Base-by-base conservation (phyloP, 768 basidiomycete species). In the Lanmaoa rubissima region DNA sequence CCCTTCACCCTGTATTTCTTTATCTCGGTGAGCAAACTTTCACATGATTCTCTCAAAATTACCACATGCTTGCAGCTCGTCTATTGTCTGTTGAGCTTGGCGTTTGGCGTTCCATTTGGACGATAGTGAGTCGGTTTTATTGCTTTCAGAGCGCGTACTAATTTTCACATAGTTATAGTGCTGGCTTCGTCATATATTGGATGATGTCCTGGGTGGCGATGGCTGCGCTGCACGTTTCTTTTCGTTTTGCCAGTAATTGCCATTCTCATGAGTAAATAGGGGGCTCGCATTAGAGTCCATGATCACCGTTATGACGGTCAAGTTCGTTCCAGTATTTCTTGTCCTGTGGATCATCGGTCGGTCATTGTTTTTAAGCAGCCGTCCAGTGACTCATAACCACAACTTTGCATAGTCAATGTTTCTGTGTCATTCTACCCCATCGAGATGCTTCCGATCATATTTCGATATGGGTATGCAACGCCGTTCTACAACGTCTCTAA, bases 401-500 rank as follows among this genome's bases (percentile, higher is more conserved):
- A 19, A 24, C 12, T 46, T 35, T 39, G 17, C 14, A 16, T 45
- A 87, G 82, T 67, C 36, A 87, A 86, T 63, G 82, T 85, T 36
- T 79, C 85, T 3, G 82, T 85, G 21, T 75, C 74, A 19, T 69
- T 77, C 40, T 79, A 79, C 65, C 88, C 89, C 0, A 77, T 88
- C 41, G 79, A 82, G 49, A 68, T 82, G 1, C 72, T 88, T 1
- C 86, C 87, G 0, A 61, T 61, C 39, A 58, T 89, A 55, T 88
- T 78, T 70, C 78, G 76, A 47, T 89, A 89, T 57, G 90, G 87
- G 1, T 87, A 83, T 60, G 87, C 81, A 0, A 77, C 76, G 60
- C 89, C 89, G 1, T 89, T 91, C 65, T 90, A 87, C 67, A 87
- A 90, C 61, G 75, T 90, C 31, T 82, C 84, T 14, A 71, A 75